A percentile compares a stretch with the other conserved stretches of the same genome.
Evolutionary conservation across 257 asterid species (phyloP).

Genomic region (Vinca minor): DNA sequence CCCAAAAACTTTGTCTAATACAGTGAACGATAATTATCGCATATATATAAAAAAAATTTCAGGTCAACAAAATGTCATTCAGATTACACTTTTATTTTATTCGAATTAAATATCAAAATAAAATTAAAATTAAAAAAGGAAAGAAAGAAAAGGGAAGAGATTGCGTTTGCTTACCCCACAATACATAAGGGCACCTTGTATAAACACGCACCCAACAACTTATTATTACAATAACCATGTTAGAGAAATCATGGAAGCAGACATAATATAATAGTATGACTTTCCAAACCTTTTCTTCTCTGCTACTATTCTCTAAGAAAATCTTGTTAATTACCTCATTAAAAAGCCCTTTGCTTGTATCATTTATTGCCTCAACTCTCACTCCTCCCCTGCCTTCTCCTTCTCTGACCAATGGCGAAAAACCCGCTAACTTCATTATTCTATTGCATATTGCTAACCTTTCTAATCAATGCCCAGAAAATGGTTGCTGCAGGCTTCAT

Average conservation of each 20-base stretch:
- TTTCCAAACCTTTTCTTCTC: constrained; percentile 14
- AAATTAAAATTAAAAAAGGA: no score
- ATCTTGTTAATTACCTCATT: neutral
- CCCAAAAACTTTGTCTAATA: no score
- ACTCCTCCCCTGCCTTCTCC: neutral
- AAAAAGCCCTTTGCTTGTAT: constrained; percentile 12
- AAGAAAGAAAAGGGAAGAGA: no score
- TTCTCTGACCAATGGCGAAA: constrained; percentile 25
- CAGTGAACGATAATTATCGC: no score
- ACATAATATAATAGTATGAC: constrained; percentile 15
- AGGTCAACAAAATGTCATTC: no score
- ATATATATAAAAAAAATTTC: no score
- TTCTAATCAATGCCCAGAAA: constrained; percentile 18
- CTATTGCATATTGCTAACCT: constrained; percentile 19
- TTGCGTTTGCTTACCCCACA: no score
- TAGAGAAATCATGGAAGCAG: constrained; percentile 32
- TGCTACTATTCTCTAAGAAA: neutral
- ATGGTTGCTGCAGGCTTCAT: constrained; percentile 22
- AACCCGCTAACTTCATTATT: constrained; percentile 7
- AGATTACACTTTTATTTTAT: no score
- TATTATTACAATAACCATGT: constrained; percentile 28
- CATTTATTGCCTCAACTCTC: neutral
- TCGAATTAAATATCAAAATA: no score
- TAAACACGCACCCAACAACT: constrained; percentile 31
- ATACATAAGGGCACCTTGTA: constrained; percentile 10